phyloP scores from a whole-genome alignment of 2,329 filamentous ascomycete genomes.

The Xylariaceae sp. region DNA sequence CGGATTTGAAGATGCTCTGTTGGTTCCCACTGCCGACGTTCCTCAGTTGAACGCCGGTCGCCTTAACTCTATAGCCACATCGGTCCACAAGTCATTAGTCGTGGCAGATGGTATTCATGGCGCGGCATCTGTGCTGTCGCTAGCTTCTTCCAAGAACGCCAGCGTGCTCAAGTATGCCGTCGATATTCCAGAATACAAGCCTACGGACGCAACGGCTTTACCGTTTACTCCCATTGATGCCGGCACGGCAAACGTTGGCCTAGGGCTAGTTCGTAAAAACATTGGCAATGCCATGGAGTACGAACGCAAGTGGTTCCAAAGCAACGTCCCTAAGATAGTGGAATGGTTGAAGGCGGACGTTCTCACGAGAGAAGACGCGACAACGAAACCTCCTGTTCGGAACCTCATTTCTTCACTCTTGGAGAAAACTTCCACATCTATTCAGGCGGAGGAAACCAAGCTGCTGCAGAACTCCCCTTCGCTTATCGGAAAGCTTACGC shows the following conservation, averaged over 20 bases:
- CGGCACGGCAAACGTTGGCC: slow-evolving; percentile 53
- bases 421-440: slow-evolving; percentile 44
- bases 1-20: slow-evolving; percentile 56
- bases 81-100: slow-evolving; percentile 76
- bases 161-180: slow-evolving; percentile 51
- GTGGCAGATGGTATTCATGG: slow-evolving; percentile 68
- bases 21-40: slow-evolving; percentile 73
- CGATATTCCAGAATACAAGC: slow-evolving; percentile 46
- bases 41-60: slow-evolving; percentile 58
- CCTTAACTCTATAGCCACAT: slow-evolving; percentile 65
- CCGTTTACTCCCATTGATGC: slow-evolving; percentile 59
- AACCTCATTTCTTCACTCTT: slow-evolving; percentile 64
- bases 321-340: slow-evolving; percentile 59
- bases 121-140: slow-evolving; percentile 48
- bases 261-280: slow-evolving; percentile 63
- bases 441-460: slow-evolving; percentile 46
- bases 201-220: slow-evolving; percentile 33
- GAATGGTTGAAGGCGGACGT: slow-evolving; percentile 58
- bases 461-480: slow-evolving; percentile 34
- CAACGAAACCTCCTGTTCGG: slow-evolving; percentile 61
- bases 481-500: slow-evolving; percentile 33
- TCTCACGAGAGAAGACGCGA: slow-evolving; percentile 35
- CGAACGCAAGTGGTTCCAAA: slow-evolving; percentile 68
- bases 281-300: slow-evolving; percentile 65
- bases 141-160: slow-evolving; percentile 37